Evolutionary conservation across 805 yeast genomes (phyloP).

Genomic region (Cyberlindnera mycetangii): DNA sequence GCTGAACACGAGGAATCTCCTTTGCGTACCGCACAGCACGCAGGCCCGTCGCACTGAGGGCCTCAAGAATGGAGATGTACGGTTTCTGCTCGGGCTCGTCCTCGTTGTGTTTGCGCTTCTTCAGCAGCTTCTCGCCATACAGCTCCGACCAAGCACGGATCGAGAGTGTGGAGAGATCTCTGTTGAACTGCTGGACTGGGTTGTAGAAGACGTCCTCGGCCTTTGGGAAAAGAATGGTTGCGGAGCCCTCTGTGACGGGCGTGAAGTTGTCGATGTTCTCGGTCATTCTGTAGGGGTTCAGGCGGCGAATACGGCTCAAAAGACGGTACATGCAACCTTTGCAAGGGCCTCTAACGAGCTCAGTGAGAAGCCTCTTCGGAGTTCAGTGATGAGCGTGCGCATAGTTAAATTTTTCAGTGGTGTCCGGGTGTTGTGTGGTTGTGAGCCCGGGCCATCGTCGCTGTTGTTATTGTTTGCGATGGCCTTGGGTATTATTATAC

Average conservation of each 20-base stretch:
- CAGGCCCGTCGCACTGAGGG: slow-evolving; percentile 91
- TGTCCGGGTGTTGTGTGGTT: slow-evolving; percentile 6
- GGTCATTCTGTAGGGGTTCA: slow-evolving; percentile 5
- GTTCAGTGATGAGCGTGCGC: neutral
- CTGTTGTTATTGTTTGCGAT: no score
- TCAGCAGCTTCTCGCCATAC: slow-evolving; percentile 37
- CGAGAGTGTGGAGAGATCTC: slow-evolving; percentile 83
- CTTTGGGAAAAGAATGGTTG: slow-evolving; percentile 77
- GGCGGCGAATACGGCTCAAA: neutral
- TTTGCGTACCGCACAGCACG: slow-evolving; percentile 92
- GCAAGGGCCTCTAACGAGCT: no score
- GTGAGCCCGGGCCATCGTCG: no score
- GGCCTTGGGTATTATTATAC: no score
- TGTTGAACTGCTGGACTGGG: slow-evolving; percentile 94
- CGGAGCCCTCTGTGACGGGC: slow-evolving; percentile 72
- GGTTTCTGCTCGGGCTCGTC: slow-evolving; percentile 24
- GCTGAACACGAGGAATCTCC: slow-evolving; percentile 75
- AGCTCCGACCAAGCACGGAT: slow-evolving; percentile 83
- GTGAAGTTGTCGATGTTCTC: slow-evolving; percentile 31
- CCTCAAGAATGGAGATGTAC: slow-evolving; percentile 75
- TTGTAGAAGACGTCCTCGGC: slow-evolving; percentile 87
- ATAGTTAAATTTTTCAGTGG: slow-evolving; percentile 5
- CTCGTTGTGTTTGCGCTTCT: slow-evolving; percentile 32
- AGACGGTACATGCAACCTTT: slow-evolving; percentile 10
- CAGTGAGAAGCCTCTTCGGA: neutral